phyloP scores from a whole-genome alignment of 2,329 filamentous ascomycete genomes.

The Mariannaea elegans region DNA sequence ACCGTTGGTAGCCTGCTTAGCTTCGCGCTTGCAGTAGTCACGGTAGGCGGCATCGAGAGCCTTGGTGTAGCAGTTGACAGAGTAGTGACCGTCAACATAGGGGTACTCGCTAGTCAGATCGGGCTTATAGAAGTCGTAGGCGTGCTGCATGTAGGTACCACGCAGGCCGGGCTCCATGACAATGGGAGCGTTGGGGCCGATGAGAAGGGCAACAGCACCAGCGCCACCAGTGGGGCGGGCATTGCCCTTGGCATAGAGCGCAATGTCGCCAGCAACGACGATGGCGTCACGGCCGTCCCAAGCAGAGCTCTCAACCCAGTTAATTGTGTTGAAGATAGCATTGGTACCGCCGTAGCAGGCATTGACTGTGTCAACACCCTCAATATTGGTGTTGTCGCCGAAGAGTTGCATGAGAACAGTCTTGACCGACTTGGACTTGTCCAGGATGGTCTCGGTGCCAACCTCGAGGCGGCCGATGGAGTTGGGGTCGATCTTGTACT shows the following conservation, averaged over 20 bases:
- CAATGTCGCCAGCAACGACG: slow-evolving; percentile 84
- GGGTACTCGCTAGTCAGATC: slow-evolving; percentile 89
- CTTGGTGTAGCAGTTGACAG: slow-evolving; percentile 81
- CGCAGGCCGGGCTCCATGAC: slow-evolving; percentile 82
- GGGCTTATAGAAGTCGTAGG: slow-evolving; percentile 92
- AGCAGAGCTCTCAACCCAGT: slow-evolving; percentile 87
- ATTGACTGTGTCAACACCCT: slow-evolving; percentile 85
- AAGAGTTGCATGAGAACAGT: slow-evolving; percentile 89
- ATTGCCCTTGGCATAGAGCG: slow-evolving; percentile 84
- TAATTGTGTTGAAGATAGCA: slow-evolving; percentile 82
- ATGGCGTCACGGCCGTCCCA: slow-evolving; percentile 87
- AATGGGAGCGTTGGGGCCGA: slow-evolving; percentile 81
- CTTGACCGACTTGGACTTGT: slow-evolving; percentile 94
- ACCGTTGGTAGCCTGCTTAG: slow-evolving; percentile 64
- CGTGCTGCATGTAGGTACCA: slow-evolving; percentile 83
- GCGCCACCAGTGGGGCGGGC: slow-evolving; percentile 84
- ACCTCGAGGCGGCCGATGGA: slow-evolving; percentile 84
- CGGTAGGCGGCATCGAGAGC: slow-evolving; percentile 84
- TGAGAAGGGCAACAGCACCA: slow-evolving; percentile 79
- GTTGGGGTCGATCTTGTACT: slow-evolving; percentile 83
- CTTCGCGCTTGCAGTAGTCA: slow-evolving; percentile 80
- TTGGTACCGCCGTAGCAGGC: slow-evolving; percentile 90
- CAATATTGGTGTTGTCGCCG: slow-evolving; percentile 82
- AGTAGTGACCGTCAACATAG: slow-evolving; percentile 85
- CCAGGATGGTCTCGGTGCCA: slow-evolving; percentile 84